Evolutionary conservation across 352 stramenopile species (phyloP).

Genomic region (Phytophthora hybrid): DNA sequence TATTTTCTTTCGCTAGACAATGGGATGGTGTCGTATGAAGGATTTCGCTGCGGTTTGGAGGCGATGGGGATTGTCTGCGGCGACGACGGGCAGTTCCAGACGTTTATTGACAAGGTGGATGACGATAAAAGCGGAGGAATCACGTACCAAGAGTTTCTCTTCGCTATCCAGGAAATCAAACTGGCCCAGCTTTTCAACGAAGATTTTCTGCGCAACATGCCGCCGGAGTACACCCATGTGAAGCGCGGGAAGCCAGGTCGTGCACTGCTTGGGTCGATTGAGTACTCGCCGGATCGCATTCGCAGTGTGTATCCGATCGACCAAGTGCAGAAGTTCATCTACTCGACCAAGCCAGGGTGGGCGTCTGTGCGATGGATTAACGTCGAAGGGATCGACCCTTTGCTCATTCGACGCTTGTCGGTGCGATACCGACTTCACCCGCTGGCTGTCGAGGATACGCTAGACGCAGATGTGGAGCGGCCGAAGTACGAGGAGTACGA

Average conservation of each 20-base stretch:
- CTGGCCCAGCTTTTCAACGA: slow-evolving; percentile 85
- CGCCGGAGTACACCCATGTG: slow-evolving; percentile 35
- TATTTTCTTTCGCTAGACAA: slow-evolving; percentile 35
- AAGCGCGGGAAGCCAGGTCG: slow-evolving; percentile 21
- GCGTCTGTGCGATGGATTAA: slow-evolving; percentile 87
- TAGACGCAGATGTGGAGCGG: slow-evolving; percentile 80
- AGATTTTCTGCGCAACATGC: slow-evolving; percentile 60
- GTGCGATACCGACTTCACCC: slow-evolving; percentile 90
- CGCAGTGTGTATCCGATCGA: slow-evolving; percentile 77
- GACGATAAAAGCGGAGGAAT: slow-evolving; percentile 85
- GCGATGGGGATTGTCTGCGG: slow-evolving; percentile 80
- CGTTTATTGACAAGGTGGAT: slow-evolving; percentile 85
- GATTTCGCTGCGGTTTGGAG: slow-evolving; percentile 75
- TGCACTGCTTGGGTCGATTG: slow-evolving; percentile 64
- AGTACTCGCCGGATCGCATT: slow-evolving; percentile 84
- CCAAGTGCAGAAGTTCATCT: slow-evolving; percentile 85
- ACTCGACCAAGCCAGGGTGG: slow-evolving; percentile 81
- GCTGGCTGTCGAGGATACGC: slow-evolving; percentile 82
- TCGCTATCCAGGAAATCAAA: slow-evolving; percentile 90
- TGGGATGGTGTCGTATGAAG: slow-evolving; percentile 81
- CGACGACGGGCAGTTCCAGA: slow-evolving; percentile 70
- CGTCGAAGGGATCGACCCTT: slow-evolving; percentile 64
- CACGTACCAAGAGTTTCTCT: slow-evolving; percentile 87
- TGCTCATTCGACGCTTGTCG: slow-evolving; percentile 76
- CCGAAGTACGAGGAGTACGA: slow-evolving; percentile 91